Conservation (phyloP, 1,284 basidiomycete genomes). For the Leccinum variabile region DNA sequence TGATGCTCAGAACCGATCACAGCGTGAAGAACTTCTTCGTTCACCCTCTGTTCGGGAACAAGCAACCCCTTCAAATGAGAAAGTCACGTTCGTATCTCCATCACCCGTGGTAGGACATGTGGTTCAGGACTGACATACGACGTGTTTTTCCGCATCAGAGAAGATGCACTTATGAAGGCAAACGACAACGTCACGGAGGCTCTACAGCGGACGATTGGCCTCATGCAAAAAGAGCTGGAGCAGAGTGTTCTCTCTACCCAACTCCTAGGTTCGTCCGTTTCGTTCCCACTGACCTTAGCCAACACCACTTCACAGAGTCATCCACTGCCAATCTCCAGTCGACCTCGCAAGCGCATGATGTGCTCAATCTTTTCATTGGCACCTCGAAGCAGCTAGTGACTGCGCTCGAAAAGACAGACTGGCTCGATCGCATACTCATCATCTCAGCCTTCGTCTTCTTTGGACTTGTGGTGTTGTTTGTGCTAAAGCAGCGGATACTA, state of each 20-base stretch:
- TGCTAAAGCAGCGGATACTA: slow-evolving; percentile 83
- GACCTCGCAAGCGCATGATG: slow-evolving; percentile 78
- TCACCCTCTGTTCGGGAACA: slow-evolving; percentile 51
- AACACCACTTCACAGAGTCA: slow-evolving; percentile 50
- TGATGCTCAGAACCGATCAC: slow-evolving; percentile 56
- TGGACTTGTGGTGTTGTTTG: slow-evolving; percentile 78
- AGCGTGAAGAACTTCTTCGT: slow-evolving; percentile 63
- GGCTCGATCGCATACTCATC: slow-evolving; percentile 87
- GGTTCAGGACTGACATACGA: slow-evolving; percentile 3
- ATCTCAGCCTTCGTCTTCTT: slow-evolving; percentile 80
- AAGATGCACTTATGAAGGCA: slow-evolving; percentile 85
- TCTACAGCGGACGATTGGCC: slow-evolving; percentile 75
- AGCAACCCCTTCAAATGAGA: slow-evolving; percentile 43
- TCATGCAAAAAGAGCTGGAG: slow-evolving; percentile 91
- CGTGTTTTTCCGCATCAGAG: slow-evolving; percentile 42
- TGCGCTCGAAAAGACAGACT: slow-evolving; percentile 84
- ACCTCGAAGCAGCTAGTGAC: slow-evolving; percentile 83
- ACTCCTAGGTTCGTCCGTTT: slow-evolving; percentile 65
- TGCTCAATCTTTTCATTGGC: slow-evolving; percentile 69
- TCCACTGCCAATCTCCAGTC: slow-evolving; percentile 76
- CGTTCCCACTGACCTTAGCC: not conserved
- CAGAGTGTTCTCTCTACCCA: slow-evolving; percentile 83
- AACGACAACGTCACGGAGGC: slow-evolving; percentile 87
- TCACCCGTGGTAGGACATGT: not conserved
- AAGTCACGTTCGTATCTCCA: slow-evolving; percentile 49